Evolutionary conservation across 306 rosid genomes (phyloP).

Genomic region (Herpetospermum pedunculosum): DNA sequence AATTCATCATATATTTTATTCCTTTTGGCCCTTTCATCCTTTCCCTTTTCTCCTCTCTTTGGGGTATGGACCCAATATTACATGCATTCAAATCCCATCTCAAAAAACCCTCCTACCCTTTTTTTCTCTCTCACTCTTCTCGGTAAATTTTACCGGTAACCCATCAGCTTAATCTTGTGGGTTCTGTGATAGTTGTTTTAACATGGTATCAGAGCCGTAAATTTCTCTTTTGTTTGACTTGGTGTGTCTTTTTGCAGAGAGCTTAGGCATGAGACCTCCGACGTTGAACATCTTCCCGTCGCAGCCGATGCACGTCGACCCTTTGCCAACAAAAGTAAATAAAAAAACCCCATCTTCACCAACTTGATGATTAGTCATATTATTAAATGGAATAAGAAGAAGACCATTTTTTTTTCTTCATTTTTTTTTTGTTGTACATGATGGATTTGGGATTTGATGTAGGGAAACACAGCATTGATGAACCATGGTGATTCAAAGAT

Average conservation of each 20-base stretch:
- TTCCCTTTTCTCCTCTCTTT: neutral
- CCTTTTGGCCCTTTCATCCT: neutral
- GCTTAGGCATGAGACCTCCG: constrained; percentile 76
- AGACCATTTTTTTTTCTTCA: neutral
- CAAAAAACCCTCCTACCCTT: neutral
- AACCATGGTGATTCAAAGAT: constrained; percentile 47
- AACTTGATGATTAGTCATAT: neutral
- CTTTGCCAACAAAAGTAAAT: constrained; percentile 56
- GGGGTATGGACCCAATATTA: constrained; percentile 10
- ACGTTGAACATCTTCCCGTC: constrained; percentile 97
- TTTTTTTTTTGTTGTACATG: neutral
- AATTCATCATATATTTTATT: constrained; percentile 11
- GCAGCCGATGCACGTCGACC: constrained; percentile 82
- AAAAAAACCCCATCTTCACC: neutral
- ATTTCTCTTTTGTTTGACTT: too few relatives aligned
- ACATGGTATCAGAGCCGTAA: neutral
- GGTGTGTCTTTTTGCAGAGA: neutral
- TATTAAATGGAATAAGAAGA: neutral
- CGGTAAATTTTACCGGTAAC: neutral
- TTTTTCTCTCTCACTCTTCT: neutral
- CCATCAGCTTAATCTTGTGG: neutral
- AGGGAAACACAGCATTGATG: constrained; percentile 38
- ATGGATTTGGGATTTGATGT: neutral
- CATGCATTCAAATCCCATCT: neutral
- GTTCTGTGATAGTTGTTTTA: neutral